Evolutionary conservation across 2,329 filamentous ascomycete species (phyloP).

Genomic region (Phoma herbarum): DNA sequence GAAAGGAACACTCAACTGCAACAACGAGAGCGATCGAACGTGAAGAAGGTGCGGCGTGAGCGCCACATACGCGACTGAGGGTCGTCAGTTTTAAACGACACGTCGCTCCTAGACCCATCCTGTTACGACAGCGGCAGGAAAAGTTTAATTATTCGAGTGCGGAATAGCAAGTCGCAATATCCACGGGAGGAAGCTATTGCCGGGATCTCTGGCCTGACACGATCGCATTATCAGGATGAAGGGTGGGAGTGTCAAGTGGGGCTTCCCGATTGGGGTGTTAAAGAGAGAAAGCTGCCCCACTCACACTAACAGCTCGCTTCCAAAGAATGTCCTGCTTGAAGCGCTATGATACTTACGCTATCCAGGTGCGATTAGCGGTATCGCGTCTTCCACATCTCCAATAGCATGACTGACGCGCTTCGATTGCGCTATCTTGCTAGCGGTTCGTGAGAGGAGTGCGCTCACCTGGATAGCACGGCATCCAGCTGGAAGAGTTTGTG

Average conservation of each 20-base stretch:
- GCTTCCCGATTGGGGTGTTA: slow-evolving; percentile 20
- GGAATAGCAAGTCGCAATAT: slow-evolving; percentile 2
- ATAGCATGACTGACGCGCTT: neutral
- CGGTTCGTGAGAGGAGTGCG: too few species aligned
- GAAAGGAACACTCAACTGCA: neutral
- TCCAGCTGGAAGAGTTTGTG: too few species aligned
- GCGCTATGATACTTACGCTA: neutral
- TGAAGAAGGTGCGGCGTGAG: neutral
- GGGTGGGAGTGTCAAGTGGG: neutral
- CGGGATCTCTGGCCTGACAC: neutral
- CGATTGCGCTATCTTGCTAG: neutral
- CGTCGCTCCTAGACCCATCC: neutral
- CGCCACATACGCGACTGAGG: neutral
- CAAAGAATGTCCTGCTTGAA: neutral
- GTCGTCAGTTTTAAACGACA: neutral
- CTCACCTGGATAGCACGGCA: too few species aligned
- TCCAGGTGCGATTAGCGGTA: neutral
- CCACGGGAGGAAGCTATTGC: slow-evolving; percentile 3
- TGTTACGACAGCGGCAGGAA: neutral
- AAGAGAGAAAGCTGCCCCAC: slow-evolving; percentile 21
- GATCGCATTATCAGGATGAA: neutral
- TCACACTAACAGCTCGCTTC: neutral
- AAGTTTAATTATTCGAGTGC: neutral
- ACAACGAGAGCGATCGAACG: neutral
- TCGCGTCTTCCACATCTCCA: neutral